These are phyloP conservation scores for Scheffersomyces lignicola DNA, from an alignment of 1,139 yeast genomes.

Conservation along the genomic window DNA sequence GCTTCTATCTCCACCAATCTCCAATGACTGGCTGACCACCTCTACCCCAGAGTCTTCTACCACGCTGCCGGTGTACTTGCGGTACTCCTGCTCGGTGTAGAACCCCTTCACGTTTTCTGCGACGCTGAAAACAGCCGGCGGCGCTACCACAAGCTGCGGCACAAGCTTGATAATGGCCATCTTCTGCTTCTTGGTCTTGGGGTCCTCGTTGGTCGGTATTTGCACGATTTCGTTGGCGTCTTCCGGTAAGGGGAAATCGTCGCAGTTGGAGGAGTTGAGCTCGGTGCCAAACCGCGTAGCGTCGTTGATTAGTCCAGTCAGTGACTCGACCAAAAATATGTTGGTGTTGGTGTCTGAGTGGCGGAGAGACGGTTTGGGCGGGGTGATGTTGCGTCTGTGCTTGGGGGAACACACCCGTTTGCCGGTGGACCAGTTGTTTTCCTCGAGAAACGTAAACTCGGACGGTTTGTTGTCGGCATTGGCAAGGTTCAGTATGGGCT, in stretches of 20 bases:
- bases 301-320: conserved; percentile 64
- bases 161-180: conserved; percentile 49
- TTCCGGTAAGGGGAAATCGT: conserved; percentile 65
- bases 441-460: conserved; percentile 1
- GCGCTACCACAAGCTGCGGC: neutral
- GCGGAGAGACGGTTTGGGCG: conserved; percentile 44
- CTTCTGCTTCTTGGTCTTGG: conserved; percentile 25
- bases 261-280: conserved; percentile 61
- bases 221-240: conserved; percentile 60
- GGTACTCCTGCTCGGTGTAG: conserved; percentile 31
- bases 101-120: too few species aligned
- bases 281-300: conserved; percentile 80
- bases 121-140: too few species aligned
- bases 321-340: conserved; percentile 64
- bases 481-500: conserved; percentile 24
- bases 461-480: conserved; percentile 17
- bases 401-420: conserved; percentile 45
- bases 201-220: conserved; percentile 57
- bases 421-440: conserved; percentile 4
- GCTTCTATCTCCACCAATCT: conserved; percentile 3
- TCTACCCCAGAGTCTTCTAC: conserved; percentile 14
- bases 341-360: conserved; percentile 24
- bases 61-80: conserved; percentile 16
- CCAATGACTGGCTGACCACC: conserved; percentile 14
- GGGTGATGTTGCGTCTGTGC: conserved; percentile 24